phyloP scores from a whole-genome alignment of 164 flowering plant genomes.

The grape (Vitis vinifera) region ASM3070453v1 NC_081822.1:31682001-31682500 shows the following conservation, averaged over 20 bases:
- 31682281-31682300: slow-evolving; percentile 49
- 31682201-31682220: slow-evolving; percentile 49
- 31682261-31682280: slow-evolving; percentile 61
- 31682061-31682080: background rate
- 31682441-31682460: no score
- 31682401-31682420: no score
- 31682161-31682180: slow-evolving; percentile 54
- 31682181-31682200: slow-evolving; percentile 43
- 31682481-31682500: no score
- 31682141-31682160: slow-evolving; percentile 40
- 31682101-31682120: no score
- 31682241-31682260: slow-evolving; percentile 52
- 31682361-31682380: no score
- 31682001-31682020: slow-evolving; percentile 40
- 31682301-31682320: slow-evolving; percentile 36
- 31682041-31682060: slow-evolving; percentile 48
- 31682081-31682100: no score
- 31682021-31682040: slow-evolving; percentile 44
- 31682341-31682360: slow-evolving; percentile 25
- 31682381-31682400: no score
- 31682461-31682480: no score
- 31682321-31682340: slow-evolving; percentile 38
- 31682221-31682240: slow-evolving; percentile 49
- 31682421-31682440: background rate
- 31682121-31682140: no score